These are phyloP conservation scores for Tubosaeta sp. DNA, from an alignment of 768 basidiomycete genomes.

Conservation along the genomic window DNA sequence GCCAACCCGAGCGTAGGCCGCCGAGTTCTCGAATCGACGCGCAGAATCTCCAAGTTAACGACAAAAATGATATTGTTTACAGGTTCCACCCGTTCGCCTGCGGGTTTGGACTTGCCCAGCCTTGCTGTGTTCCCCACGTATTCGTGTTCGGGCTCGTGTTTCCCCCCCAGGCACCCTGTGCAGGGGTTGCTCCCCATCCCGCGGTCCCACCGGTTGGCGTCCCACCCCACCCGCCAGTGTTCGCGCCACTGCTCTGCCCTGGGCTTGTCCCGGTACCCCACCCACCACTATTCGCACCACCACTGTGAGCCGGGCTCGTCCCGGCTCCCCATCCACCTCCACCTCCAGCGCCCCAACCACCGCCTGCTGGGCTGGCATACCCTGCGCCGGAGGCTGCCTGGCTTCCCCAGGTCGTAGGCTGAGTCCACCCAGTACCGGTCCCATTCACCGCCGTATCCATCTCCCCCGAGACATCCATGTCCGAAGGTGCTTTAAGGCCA, in stretches of 20 bases:
- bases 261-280: constrained; percentile 28
- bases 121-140: constrained; percentile 33
- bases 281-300: constrained; percentile 14
- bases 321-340: constrained; percentile 17
- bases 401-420: constrained; percentile 25
- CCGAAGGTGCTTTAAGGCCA: constrained; percentile 61
- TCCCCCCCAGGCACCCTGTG: constrained; percentile 37
- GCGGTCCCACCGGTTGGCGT: constrained; percentile 27
- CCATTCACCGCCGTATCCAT: constrained; percentile 32
- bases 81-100: constrained; percentile 55
- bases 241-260: constrained; percentile 21
- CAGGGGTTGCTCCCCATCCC: constrained; percentile 31
- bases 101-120: constrained; percentile 48
- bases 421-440: constrained; percentile 18
- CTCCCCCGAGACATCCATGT: constrained; percentile 46
- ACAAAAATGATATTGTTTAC: constrained; percentile 4
- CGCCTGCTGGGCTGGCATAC: constrained; percentile 28
- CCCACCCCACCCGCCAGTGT: constrained; percentile 14
- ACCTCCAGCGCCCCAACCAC: constrained; percentile 26
- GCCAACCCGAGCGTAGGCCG: neutral
- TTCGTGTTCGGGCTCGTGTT: constrained; percentile 28
- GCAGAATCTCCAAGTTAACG: neutral
- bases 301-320: constrained; percentile 25
- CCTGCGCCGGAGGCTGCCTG: constrained; percentile 29
- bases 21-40: neutral